phyloP scores from a whole-genome alignment of 306 rosid species.

The Vigna trinervia region DNA sequence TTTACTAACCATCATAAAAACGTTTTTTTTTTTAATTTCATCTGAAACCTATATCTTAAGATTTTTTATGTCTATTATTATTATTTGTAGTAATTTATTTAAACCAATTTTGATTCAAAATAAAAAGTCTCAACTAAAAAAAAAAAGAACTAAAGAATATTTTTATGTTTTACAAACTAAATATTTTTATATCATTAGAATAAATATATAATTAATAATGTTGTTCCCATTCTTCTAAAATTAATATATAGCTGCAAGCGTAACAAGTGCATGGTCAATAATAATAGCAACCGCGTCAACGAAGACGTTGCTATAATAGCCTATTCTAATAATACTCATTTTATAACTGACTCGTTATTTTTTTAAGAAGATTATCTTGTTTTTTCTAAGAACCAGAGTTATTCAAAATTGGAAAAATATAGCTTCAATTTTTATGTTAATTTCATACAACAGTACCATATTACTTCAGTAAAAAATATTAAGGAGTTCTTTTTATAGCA shows the following conservation, averaged over 20 bases:
- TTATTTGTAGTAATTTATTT: background rate
- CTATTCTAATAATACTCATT: background rate
- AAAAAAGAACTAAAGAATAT: background rate
- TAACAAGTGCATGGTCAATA: background rate
- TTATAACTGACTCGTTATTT: background rate
- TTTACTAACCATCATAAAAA: background rate
- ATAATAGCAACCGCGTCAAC: background rate
- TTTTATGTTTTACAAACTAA: background rate
- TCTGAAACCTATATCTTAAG: too few species aligned
- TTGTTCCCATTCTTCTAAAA: background rate
- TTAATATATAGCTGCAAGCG: background rate
- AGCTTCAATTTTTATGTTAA: too few species aligned
- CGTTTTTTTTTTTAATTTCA: background rate
- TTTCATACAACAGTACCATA: too few species aligned
- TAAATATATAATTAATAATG: background rate
- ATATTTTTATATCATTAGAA: background rate
- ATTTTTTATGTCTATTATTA: too few species aligned
- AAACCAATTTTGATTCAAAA: background rate
- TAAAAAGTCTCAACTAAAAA: background rate
- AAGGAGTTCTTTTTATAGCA: too few species aligned
- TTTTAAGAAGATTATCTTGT: background rate
- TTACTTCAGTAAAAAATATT: too few species aligned
- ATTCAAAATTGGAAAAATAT: too few species aligned
- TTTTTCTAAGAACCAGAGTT: background rate
- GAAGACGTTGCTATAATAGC: background rate